These are phyloP conservation scores for Haematococcus sp. DNA, from an alignment of 139 green algal species.

Conservation along the genomic window DNA sequence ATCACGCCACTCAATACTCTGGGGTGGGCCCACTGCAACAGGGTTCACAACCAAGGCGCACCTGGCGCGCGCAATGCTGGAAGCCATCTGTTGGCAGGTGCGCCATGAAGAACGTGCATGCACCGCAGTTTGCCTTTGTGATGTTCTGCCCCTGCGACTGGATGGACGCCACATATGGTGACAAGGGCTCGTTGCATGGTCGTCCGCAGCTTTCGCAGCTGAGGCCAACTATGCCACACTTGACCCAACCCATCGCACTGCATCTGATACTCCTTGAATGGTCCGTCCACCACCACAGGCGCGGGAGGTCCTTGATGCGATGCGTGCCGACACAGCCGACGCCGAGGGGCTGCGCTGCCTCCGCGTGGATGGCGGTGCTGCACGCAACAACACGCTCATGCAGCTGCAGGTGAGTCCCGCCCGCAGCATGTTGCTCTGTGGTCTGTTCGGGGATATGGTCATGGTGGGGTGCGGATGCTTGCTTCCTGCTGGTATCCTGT, in stretches of 20 bases:
- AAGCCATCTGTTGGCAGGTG: constrained; percentile 95
- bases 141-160: constrained; percentile 62
- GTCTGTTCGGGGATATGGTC: too few species aligned
- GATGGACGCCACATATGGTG: not conserved
- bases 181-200: too few species aligned
- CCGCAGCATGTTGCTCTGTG: not conserved
- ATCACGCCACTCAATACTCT: too few species aligned
- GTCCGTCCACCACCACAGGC: too few species aligned
- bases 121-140: too few species aligned
- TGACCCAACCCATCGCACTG: too few species aligned
- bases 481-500: too few species aligned
- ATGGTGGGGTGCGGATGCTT: too few species aligned
- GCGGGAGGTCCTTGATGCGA: constrained; percentile 84
- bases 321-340: constrained; percentile 47
- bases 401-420: constrained; percentile 75
- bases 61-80: constrained; percentile 83
- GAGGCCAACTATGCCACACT: too few species aligned
- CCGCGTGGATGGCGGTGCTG: constrained; percentile 90
- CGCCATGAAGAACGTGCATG: constrained; percentile 44
- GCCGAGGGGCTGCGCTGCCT: constrained; percentile 50
- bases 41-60: constrained; percentile 40
- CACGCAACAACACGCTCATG: constrained; percentile 88
- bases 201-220: too few species aligned
- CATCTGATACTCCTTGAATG: too few species aligned
- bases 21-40: not conserved